Evolutionary conservation across 108 stramenopile genomes (phyloP).

Genomic region (Skeletonema potamos): DNA sequence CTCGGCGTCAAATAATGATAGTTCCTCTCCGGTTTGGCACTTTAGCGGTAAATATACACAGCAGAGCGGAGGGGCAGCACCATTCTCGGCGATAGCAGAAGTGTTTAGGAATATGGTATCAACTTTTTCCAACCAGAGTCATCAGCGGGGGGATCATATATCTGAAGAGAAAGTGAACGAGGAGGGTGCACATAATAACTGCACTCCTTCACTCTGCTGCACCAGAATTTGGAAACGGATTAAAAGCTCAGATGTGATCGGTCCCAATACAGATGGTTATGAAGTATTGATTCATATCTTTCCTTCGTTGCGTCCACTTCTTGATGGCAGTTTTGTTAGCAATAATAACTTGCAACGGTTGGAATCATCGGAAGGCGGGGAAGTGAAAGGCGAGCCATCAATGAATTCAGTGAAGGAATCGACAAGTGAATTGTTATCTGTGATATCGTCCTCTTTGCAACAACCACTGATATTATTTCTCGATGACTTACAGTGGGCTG

Average conservation of each 20-base stretch:
- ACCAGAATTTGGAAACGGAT: background rate
- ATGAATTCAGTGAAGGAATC: conserved; percentile 1
- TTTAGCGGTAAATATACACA: conserved; percentile 3
- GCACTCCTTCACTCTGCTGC: background rate
- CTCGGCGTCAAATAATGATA: background rate
- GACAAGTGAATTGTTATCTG: background rate
- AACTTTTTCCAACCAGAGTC: background rate
- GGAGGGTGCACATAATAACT: background rate
- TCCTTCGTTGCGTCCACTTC: background rate
- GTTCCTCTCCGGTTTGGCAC: background rate
- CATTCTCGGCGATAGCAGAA: conserved; percentile 2
- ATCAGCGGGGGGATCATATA: too few species aligned
- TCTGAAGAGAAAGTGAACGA: background rate
- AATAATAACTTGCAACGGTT: background rate
- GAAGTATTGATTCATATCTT: background rate
- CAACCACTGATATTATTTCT: conserved; percentile 15
- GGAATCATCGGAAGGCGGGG: background rate
- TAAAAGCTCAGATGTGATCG: background rate
- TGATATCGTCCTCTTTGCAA: background rate
- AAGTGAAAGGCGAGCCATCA: background rate
- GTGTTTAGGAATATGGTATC: background rate
- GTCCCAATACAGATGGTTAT: conserved; percentile 1
- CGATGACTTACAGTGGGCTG: conserved; percentile 34
- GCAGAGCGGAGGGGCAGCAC: conserved; percentile 1
- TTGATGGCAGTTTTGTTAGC: background rate